phyloP scores from a whole-genome alignment of 1,139 yeast species.

The Diutina siamensis region DNA sequence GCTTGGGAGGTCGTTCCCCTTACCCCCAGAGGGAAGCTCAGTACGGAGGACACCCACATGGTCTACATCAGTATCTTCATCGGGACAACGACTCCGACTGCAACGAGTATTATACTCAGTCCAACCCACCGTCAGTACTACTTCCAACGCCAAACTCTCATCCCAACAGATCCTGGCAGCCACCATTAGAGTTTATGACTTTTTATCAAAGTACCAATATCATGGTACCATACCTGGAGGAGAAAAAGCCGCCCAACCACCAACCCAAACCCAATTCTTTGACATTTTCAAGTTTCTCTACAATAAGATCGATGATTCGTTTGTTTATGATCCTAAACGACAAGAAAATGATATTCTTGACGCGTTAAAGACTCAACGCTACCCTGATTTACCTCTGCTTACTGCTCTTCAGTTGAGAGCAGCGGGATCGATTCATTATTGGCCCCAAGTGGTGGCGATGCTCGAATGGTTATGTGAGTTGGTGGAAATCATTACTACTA shows the following conservation, averaged over 20 bases:
- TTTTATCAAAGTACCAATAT: not conserved
- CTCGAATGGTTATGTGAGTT: not conserved
- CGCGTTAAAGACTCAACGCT: not conserved
- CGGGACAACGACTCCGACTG: not conserved
- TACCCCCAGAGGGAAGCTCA: conserved; percentile 1
- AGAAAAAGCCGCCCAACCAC: not conserved
- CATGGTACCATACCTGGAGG: not conserved
- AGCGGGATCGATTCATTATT: not conserved
- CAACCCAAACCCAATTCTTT: not conserved
- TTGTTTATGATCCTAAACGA: not conserved
- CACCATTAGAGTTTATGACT: not conserved
- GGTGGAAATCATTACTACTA: not conserved
- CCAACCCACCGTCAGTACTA: too few species aligned
- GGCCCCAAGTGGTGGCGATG: not conserved
- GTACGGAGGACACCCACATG: not conserved
- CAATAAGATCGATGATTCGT: not conserved
- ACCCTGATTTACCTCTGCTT: not conserved
- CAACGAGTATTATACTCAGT: not conserved
- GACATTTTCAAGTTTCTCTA: not conserved
- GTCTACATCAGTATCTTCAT: not conserved
- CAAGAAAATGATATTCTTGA: not conserved
- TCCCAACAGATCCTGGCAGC: not conserved
- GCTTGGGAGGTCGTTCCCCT: conserved; percentile 1
- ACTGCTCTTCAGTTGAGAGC: not conserved
- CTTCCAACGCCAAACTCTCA: not conserved